Evolutionary conservation across 331 rosid genomes (phyloP), one percentile per base, ranked within the genome.

Genomic region (Dryas integrifolia): DNA sequence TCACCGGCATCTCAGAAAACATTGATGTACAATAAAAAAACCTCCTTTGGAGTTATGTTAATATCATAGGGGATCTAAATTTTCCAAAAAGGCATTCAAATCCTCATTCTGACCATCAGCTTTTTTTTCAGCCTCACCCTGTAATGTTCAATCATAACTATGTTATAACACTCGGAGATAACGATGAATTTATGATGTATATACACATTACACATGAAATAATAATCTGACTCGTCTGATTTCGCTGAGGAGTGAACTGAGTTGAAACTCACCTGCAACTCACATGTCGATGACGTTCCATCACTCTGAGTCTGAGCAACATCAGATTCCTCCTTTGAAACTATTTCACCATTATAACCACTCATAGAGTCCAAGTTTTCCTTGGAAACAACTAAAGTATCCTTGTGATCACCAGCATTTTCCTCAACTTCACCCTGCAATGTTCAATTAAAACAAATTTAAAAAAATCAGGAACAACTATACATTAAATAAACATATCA

Each of bases 401-500:
- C 81, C 10, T 52, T 65, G 64, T 61, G 45, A 76, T 44, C 69
- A 79, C 12, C 80, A 64, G 45, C 79, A 63, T 67, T 77, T 63
- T 61, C 73, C 68, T 50, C 63, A 38, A 50, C 56, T 41, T 64
- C 80, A 76, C 65, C 85, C 85, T 86, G 76, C 77, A 65, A 67
- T 14, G 26, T 59, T 43, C 58, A 41, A 21, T 58, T 41, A 62
- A 46, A 47, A 38, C 14, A 67, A 76, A 61, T 41, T 61, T 16
- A 65, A 1, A 69, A 7, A 68, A 75, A 56, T 47, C 53, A 3
- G 30, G 4, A 15, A 21, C 30, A 9, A 66, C 45, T 9, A 16
- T 46, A 50, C 21, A 43, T 30, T 30, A 30, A 30, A 30, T 12
- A 18, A 60, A 15, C 45, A 21, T 4, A 52, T 11, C 69, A n/a